Base-by-base conservation (phyloP, 2,329 filamentous ascomycete genomes). In the Fusarium sp. region DNA sequence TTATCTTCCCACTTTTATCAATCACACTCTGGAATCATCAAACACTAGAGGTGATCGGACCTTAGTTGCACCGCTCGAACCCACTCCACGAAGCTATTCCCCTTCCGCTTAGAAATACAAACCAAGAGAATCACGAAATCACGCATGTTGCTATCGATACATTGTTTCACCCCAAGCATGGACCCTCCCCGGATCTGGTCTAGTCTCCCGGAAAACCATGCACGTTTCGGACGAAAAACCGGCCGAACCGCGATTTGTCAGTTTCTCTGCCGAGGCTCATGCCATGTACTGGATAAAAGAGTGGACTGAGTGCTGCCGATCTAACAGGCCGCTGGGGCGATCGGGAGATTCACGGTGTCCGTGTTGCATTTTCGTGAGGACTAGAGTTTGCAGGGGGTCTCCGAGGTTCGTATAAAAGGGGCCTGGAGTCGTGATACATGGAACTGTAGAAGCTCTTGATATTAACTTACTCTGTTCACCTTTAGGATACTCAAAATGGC, bases 401-500 rank as follows among this genome's bases (percentile, higher is more conserved):
- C 0, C 1, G 48, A 32, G 20, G 27, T 2, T 54, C 2, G 18
- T 54, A 32, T 20, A 54, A 54, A 32, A 34, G 4, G 50, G 11
- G 48, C 48, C 48, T 30, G 16, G 10, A 30, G 6, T 8, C 9
- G 14, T 32, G 2, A 20, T 54, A 2, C 9, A 20, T 32, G 18
- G 20, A 37, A 25, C 54, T 7, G 2, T 1, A 57, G 8, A 14
- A n/a, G 2, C 16, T 23, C 25, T 34, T 9, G 11, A 34, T 14
- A 54, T 23, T 18, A 11, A 2, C 1, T 23, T 25, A 8, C 43
- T 48, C 11, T 6, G 1, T n/a, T 20, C 4, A 37, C 9, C 9
- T 50, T 62, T 10, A 20, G 27, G 4, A 67, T 23, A 8, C 4
- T 20, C 43, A 48, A 10, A 25, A 74, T 74, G 71, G 64, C 64